Base-by-base conservation (phyloP, 2,329 filamentous ascomycete species). In the Fusarium sp. region DNA sequence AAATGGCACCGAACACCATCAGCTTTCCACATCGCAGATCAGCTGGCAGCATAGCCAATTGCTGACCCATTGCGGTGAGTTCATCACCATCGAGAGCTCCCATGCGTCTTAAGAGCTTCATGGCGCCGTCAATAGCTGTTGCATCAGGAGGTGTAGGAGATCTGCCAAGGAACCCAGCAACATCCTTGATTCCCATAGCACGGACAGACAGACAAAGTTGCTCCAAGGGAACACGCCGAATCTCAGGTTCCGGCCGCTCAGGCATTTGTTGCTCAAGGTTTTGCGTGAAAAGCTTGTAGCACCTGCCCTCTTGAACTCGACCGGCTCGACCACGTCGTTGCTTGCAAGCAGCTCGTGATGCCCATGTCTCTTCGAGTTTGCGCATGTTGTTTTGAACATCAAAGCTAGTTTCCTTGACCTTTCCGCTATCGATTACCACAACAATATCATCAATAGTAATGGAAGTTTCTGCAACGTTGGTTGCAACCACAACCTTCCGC, bases 381-480 rank as follows among this genome's bases (percentile, higher is more conserved):
- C 97, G 92, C 90, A 98, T 97, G 77, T 97, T 97, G 78, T 92
- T 97, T 68, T 91, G 88, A 0, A 94, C 89, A 78, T 98, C 96
- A 75, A 95, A 98, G 77, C 93, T 95, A 0, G 95, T 99, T 80
- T 99, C 95, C 78, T 99, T 99, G 64, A 99, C 96, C 56, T 94
- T 91, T 29, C 96, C 96, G 14, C 92, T 96, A 79, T 99, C 96
- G 69, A 99, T 95, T 47, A 99, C 96, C 4, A 93, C 95, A 4
- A 98, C 92, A 56, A 99, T 93, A 77, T 99, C 96, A 77, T 98
- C 95, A 65, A 99, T 99, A 0, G 96, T 99, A 78, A 99, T 98
- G 4, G 96, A 98, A 0, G 96, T 99, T 79, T 99, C 96, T 3
- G 96, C 96, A 4, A 99, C 95, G 76, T 99, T 99, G 46, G 96